These are phyloP conservation scores for Limtongozyma cylindracea DNA, from an alignment of 805 yeast genomes.

Conservation along the genomic window DNA sequence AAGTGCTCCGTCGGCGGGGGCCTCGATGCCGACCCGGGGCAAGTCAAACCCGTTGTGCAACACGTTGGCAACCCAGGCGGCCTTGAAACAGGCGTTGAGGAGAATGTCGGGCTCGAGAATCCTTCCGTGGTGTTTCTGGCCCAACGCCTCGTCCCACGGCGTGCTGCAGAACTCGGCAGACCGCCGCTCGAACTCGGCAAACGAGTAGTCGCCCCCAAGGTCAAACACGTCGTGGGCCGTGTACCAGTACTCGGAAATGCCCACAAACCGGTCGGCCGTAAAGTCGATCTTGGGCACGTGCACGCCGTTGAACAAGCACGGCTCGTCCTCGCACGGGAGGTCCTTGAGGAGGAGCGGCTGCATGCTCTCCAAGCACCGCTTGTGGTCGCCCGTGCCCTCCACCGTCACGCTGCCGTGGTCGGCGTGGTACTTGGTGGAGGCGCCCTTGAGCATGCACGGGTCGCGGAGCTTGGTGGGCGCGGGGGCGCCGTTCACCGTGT, in stretches of 20 bases:
- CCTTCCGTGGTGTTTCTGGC: too few relatives aligned
- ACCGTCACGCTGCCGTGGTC: constrained; percentile 22
- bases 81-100: constrained; percentile 72
- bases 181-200: constrained; percentile 33
- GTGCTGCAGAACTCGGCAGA: constrained; percentile 53
- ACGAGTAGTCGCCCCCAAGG: constrained; percentile 76
- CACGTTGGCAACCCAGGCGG: constrained; percentile 78
- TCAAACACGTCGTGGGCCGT: constrained; percentile 82
- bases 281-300: constrained; percentile 83
- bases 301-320: constrained; percentile 85
- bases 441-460: constrained; percentile 62
- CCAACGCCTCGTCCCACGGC: constrained; percentile 43
- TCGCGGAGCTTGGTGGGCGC: constrained; percentile 11
- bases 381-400: constrained; percentile 60
- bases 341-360: constrained; percentile 19
- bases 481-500: constrained; percentile 3
- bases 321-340: constrained; percentile 21
- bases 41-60: constrained; percentile 82
- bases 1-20: too few relatives aligned
- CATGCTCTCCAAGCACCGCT: constrained; percentile 40
- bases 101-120: constrained; percentile 21
- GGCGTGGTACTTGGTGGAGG: constrained; percentile 18
- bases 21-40: constrained; percentile 19
- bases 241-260: constrained; percentile 94
- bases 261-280: constrained; percentile 59